phyloP scores from a whole-genome alignment of 2,329 filamentous ascomycete genomes.

The Thelonectria discophora region DNA sequence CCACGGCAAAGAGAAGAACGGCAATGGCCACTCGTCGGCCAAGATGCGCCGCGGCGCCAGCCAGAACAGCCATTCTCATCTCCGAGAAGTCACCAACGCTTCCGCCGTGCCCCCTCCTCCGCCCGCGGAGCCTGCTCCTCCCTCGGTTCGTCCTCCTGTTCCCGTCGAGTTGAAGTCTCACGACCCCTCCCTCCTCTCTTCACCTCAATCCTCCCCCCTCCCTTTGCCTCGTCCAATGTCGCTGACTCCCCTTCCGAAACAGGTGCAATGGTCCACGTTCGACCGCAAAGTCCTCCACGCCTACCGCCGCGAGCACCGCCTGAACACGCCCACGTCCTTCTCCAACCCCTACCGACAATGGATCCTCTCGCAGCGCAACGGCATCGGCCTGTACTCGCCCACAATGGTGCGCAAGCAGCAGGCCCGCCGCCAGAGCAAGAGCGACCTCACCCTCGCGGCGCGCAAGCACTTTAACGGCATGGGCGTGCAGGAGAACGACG shows the following conservation, averaged over 20 bases:
- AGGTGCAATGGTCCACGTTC: conserved; percentile 74
- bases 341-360: conserved; percentile 69
- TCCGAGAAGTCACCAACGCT: conserved; percentile 56
- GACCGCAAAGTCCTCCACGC: conserved; percentile 74
- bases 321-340: conserved; percentile 77
- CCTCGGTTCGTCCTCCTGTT: conserved; percentile 45
- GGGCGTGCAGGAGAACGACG: conserved; percentile 82
- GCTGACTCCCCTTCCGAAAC: conserved; percentile 26
- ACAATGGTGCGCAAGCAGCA: conserved; percentile 76
- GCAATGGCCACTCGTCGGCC: conserved; percentile 54
- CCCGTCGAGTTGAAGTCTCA: conserved; percentile 9
- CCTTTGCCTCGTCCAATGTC: not conserved
- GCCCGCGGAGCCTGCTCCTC: conserved; percentile 44
- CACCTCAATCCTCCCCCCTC: not conserved
- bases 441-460: conserved; percentile 75
- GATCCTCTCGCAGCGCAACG: conserved; percentile 67
- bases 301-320: conserved; percentile 78
- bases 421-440: conserved; percentile 73
- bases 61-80: conserved; percentile 57
- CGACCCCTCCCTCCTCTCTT: not conserved
- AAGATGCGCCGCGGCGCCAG: conserved; percentile 66
- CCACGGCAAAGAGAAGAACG: conserved; percentile 56
- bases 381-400: conserved; percentile 76
- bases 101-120: conserved; percentile 45
- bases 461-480: conserved; percentile 86